Base-by-base conservation (phyloP, 306 rosid species). In the Prunus salicina region DNA sequence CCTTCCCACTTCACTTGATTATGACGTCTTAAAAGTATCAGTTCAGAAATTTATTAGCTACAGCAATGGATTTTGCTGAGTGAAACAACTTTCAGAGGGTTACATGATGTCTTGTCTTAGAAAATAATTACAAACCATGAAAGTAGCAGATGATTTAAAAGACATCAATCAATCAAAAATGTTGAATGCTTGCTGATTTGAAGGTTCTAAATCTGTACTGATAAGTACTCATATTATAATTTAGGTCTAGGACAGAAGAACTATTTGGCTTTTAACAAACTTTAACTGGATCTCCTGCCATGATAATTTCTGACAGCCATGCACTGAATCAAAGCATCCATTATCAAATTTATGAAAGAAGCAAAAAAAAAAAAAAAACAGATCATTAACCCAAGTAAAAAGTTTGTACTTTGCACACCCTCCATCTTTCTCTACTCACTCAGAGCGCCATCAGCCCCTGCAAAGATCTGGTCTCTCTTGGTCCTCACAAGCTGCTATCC, bases 381-480 rank as follows among this genome's bases (percentile, higher is more conserved):
- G 69, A 67, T 30, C 69, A 78, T 20, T 25, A 56, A 73, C 47
- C 38, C 49, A 38, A 73, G 69, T 67, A 57, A 64, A 73, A 71
- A 38, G 50, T 61, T 64, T 67, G 67, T 72, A 82, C 75, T 69
- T 74, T 50, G 57, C 56, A 25, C 22, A 32, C 58, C 70, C 60
- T 60, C 19, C 2, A 13, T 68, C 30, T 67, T 57, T 70, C 24
- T 38, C 43, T 38, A 55, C 68, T 50, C 38, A 16, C 19, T 75
- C 73, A 43, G 76, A 65, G 20, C 69, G 34, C 19, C 76, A 5
- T 83, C 84, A 86, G 56, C 89, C 91, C 79, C 90, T 86, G 76
- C 88, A 90, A 75, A 80, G 88, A 12, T 81, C 86, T 67, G 65
- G 86, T 50, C 69, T 86, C 75, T 83, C 91, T 74, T 89, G 87